Evolutionary conservation across 2,329 filamentous ascomycete genomes (phyloP).

Genomic region (Bipolaris oryzae): DNA sequence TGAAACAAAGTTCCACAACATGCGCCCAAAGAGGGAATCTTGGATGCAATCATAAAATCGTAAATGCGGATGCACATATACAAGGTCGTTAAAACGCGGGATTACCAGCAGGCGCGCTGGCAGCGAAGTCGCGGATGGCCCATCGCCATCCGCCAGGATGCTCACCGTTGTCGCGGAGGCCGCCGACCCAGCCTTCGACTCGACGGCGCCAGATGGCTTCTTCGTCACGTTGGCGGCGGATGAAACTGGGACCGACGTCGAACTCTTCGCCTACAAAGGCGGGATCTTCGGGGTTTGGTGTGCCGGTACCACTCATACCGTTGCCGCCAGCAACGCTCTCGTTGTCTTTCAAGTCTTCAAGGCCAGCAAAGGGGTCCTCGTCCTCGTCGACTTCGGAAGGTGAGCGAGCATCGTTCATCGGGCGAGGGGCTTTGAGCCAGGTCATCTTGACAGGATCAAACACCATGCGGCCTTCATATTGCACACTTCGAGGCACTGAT

Average conservation of each 20-base stretch:
- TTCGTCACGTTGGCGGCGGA: slow-evolving; percentile 85
- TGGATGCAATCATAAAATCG: slow-evolving; percentile 43
- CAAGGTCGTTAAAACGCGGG: slow-evolving; percentile 24
- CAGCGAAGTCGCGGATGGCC: slow-evolving; percentile 64
- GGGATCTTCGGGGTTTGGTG: slow-evolving; percentile 35
- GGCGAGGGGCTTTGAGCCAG: slow-evolving; percentile 77
- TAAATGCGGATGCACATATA: slow-evolving; percentile 29
- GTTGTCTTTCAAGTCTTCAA: slow-evolving; percentile 86
- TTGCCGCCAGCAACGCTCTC: slow-evolving; percentile 40
- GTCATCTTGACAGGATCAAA: slow-evolving; percentile 98
- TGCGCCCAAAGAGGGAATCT: slow-evolving; percentile 28
- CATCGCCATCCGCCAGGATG: slow-evolving; percentile 71
- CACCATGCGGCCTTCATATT: slow-evolving; percentile 97
- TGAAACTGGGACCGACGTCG: slow-evolving; percentile 93
- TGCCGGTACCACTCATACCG: slow-evolving; percentile 26
- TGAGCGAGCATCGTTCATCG: slow-evolving; percentile 41
- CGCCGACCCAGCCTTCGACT: slow-evolving; percentile 81
- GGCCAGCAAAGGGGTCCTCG: slow-evolving; percentile 91
- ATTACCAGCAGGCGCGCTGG: slow-evolving; percentile 30
- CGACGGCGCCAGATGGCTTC: slow-evolving; percentile 90
- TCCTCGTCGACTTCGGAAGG: slow-evolving; percentile 74
- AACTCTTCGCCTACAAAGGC: slow-evolving; percentile 88
- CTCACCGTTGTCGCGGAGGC: slow-evolving; percentile 54
- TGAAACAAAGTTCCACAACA: slow-evolving; percentile 29
- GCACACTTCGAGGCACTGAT: slow-evolving; percentile 77